Percentiles rank a stretch among this genome's conserved stretches.
These are phyloP conservation scores for Rhinocladiella similis DNA, from an alignment of 2,329 filamentous ascomycete species.

Conservation along the genomic window DNA sequence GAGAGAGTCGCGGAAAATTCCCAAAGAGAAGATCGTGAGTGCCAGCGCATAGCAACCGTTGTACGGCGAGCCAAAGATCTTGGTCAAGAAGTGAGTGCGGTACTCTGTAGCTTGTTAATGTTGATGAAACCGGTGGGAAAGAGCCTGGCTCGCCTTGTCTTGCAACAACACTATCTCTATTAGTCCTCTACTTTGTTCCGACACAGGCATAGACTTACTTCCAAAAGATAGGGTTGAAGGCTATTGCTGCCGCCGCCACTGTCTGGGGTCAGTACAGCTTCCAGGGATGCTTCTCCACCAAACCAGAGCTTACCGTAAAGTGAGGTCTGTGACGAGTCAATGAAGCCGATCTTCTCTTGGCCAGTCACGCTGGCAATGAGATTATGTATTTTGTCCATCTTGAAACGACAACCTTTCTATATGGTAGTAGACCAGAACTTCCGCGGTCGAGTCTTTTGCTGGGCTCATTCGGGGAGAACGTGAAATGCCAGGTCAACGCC, in stretches of 20 bases:
- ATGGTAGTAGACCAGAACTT: not conserved
- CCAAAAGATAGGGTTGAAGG: constrained; percentile 99
- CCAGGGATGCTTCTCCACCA: not conserved
- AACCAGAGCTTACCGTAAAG: constrained; percentile 26
- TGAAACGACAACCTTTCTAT: not conserved
- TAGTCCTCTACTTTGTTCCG: not conserved
- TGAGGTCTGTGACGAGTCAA: constrained; percentile 19
- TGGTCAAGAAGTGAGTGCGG: constrained; percentile 83
- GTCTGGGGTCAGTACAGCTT: constrained; percentile 5
- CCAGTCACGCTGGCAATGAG: constrained; percentile 25
- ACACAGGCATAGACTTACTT: constrained; percentile 67
- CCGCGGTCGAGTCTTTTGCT: too few relatives aligned
- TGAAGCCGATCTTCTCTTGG: constrained; percentile 27
- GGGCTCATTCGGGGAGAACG: too few relatives aligned
- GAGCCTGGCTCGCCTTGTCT: constrained; percentile 63
- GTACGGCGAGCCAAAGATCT: constrained; percentile 76
- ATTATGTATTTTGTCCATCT: constrained; percentile 28
- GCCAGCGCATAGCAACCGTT: constrained; percentile 88
- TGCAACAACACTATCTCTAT: constrained; percentile 68
- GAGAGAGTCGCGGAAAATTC: constrained; percentile 81
- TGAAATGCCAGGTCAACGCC: not conserved
- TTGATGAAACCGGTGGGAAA: constrained; percentile 16
- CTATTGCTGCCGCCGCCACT: constrained; percentile 81
- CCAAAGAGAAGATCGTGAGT: constrained; percentile 84
- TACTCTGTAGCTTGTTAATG: constrained; percentile 61